These are phyloP conservation scores for Ophiocordyceps polyrhachis-furcata DNA, from an alignment of 2,329 filamentous ascomycete genomes.

Conservation along the genomic window DNA sequence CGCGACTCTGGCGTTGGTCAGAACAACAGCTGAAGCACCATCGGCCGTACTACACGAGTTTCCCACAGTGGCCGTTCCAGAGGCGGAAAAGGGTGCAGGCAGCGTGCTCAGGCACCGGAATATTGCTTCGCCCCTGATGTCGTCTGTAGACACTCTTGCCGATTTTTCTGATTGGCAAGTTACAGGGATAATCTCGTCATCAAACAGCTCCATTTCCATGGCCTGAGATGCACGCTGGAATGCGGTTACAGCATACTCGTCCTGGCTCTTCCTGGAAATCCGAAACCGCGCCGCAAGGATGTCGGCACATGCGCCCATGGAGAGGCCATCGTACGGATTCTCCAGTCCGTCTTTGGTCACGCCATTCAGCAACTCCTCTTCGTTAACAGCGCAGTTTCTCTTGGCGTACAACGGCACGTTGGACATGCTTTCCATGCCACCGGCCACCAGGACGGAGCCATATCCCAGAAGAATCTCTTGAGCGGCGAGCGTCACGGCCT, in stretches of 20 bases:
- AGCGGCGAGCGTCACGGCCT: constrained; percentile 76
- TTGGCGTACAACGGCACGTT: constrained; percentile 84
- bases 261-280: constrained; percentile 71
- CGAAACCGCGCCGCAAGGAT: constrained; percentile 76
- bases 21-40: constrained; percentile 74
- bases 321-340: constrained; percentile 91
- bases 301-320: constrained; percentile 97
- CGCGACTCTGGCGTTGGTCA: constrained; percentile 65
- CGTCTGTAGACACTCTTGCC: constrained; percentile 64
- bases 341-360: constrained; percentile 87
- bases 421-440: constrained; percentile 98
- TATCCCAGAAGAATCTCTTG: constrained; percentile 89
- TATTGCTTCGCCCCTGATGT: constrained; percentile 76
- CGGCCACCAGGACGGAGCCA: constrained; percentile 73
- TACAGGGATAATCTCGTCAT: constrained; percentile 78
- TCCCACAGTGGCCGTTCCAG: constrained; percentile 83
- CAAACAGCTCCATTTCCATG: constrained; percentile 67
- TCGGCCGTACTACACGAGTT: constrained; percentile 92
- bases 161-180: constrained; percentile 70
- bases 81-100: constrained; percentile 77
- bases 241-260: constrained; percentile 73
- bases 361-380: constrained; percentile 75
- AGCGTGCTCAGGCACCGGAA: constrained; percentile 69
- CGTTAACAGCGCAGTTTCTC: constrained; percentile 67
- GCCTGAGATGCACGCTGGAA: constrained; percentile 82